Evolutionary conservation across 192 early-diverging fungal species (phyloP).

Genomic region (Pecoramyces ruminantium): DNA sequence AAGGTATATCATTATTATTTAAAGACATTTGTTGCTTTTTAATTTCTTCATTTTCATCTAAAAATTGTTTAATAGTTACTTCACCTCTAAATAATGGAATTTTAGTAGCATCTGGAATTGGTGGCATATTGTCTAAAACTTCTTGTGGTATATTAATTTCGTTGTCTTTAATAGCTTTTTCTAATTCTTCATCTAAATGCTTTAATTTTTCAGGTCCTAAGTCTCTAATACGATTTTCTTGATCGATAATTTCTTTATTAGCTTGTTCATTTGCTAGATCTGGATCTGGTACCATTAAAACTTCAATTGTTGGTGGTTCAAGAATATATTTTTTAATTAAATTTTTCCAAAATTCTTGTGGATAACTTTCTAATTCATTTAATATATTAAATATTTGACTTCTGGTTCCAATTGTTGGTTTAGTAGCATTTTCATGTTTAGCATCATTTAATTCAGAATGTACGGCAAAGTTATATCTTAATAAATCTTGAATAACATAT

Average conservation of each 20-base stretch:
- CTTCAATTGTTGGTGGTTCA: slow-evolving; percentile 29
- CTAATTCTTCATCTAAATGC: slow-evolving; percentile 9
- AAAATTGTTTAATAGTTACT: slow-evolving; percentile 6
- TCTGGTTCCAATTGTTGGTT: slow-evolving; percentile 24
- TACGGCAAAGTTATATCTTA: slow-evolving; percentile 26
- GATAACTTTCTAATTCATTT: slow-evolving; percentile 25
- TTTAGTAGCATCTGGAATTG: slow-evolving; percentile 40
- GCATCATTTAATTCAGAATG: slow-evolving; percentile 23
- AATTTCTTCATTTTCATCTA: slow-evolving; percentile 4
- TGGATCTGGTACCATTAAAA: slow-evolving; percentile 32
- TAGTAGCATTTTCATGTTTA: slow-evolving; percentile 4
- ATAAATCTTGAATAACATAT: slow-evolving; percentile 31
- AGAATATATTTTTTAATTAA: slow-evolving; percentile 35
- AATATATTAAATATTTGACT: slow-evolving; percentile 32
- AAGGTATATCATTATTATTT: neutral
- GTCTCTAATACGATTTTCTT: slow-evolving; percentile 8
- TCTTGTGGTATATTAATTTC: slow-evolving; percentile 27
- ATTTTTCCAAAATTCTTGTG: slow-evolving; percentile 30
- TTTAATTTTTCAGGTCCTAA: slow-evolving; percentile 29
- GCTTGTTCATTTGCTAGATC: slow-evolving; percentile 23
- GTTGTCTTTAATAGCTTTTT: slow-evolving; percentile 24
- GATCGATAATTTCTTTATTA: slow-evolving; percentile 18
- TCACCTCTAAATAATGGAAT: slow-evolving; percentile 11
- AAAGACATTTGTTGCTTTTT: neutral
- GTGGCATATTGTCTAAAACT: slow-evolving; percentile 39